phyloP scores from a whole-genome alignment of 1,284 basidiomycete genomes.

The Agroathelia rolfsii region DNA sequence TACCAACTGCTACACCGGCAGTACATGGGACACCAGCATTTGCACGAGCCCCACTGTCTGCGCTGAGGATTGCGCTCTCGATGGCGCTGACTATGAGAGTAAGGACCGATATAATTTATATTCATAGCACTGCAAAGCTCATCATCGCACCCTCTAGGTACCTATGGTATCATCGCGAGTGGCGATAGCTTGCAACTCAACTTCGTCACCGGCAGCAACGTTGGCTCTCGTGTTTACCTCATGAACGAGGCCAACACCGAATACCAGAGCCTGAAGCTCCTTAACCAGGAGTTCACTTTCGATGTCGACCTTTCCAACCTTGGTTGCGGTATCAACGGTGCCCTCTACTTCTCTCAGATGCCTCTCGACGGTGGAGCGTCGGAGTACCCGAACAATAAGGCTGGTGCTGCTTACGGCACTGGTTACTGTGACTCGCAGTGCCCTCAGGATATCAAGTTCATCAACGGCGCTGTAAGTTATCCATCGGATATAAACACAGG shows the following conservation, averaged over 20 bases:
- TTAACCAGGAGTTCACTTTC: no score
- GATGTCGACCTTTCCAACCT: constrained; percentile 18
- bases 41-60: constrained; percentile 22
- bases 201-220: constrained; percentile 28
- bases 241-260: constrained; percentile 23
- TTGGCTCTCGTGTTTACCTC: constrained; percentile 34
- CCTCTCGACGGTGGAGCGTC: constrained; percentile 43
- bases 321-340: constrained; percentile 23
- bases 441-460: constrained; percentile 43
- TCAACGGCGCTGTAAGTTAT: constrained; percentile 30
- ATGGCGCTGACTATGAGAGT: constrained; percentile 22
- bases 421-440: constrained; percentile 45
- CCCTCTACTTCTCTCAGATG: constrained; percentile 35
- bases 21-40: constrained; percentile 19
- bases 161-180: constrained; percentile 32
- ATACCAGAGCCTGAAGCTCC: constrained; percentile 30
- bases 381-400: constrained; percentile 36
- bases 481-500: constrained; percentile 1
- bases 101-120: no score
- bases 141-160: no score
- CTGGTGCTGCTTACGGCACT: constrained; percentile 43
- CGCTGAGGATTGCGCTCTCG: constrained; percentile 26
- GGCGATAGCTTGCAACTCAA: constrained; percentile 30
- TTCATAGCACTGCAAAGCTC: no score
- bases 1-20: constrained; percentile 21